Conservation (phyloP, 140 eudicot genomes). For the Oenanthe javanica region DNA sequence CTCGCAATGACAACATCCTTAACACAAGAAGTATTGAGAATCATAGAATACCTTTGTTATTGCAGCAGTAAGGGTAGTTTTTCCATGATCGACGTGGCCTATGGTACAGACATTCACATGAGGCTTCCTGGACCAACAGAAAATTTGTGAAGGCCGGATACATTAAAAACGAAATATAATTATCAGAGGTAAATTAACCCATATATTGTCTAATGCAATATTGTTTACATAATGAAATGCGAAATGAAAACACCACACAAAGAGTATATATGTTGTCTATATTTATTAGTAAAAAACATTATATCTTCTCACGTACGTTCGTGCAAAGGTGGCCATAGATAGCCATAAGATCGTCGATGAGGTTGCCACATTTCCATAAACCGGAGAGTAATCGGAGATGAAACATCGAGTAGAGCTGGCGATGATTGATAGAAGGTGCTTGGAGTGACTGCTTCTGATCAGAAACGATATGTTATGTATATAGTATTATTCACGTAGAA, state of each 20-base stretch:
- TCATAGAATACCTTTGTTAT: constrained; percentile 5
- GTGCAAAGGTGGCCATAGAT: constrained; percentile 14
- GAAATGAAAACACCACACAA: no score
- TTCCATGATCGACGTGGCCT: constrained; percentile 16
- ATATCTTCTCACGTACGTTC: constrained; percentile 3
- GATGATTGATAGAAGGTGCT: background rate
- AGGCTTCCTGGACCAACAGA: constrained; percentile 11
- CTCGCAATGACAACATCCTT: no score
- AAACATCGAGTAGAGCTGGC: background rate
- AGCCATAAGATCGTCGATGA: background rate
- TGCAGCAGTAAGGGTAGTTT: constrained; percentile 10
- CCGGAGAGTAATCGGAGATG: background rate
- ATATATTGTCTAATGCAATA: no score
- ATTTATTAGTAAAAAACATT: no score
- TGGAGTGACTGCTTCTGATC: background rate
- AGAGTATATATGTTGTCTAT: no score
- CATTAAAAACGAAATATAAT: background rate
- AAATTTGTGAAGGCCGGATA: background rate
- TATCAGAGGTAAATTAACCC: no score
- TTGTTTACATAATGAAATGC: no score
- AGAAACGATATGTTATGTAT: no score
- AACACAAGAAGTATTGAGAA: no score
- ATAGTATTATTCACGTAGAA: no score
- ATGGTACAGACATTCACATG: constrained; percentile 14
- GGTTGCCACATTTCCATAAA: background rate